Evolutionary conservation across 169 alveolate genomes (phyloP).

Genomic region (Plasmodium vivax): DNA sequence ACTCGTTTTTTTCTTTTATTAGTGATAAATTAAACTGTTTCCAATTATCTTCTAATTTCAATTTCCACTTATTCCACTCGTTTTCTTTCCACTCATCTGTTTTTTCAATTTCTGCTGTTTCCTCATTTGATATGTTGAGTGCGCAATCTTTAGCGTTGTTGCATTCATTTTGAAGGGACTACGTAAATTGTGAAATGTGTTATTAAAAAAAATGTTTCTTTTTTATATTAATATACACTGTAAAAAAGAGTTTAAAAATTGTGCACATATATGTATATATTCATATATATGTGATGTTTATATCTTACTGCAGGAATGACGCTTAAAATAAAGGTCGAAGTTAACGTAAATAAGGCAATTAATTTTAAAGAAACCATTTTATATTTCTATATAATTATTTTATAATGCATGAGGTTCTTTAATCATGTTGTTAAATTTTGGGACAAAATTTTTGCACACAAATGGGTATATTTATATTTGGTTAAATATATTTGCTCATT

Average conservation of each 20-base stretch:
- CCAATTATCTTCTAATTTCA: not conserved
- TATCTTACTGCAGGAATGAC: not conserved
- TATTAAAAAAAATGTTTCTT: not conserved
- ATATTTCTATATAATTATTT: not conserved
- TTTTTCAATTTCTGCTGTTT: not conserved
- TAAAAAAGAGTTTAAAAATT: not conserved
- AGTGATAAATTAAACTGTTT: not conserved
- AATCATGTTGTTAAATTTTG: not conserved
- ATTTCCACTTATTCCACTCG: conserved; percentile 15
- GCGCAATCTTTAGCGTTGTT: not conserved
- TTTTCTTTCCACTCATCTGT: not conserved
- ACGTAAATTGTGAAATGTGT: not conserved
- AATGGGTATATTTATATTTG: not conserved
- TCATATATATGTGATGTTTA: not conserved
- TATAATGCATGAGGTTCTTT: not conserved
- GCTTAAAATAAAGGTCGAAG: not conserved
- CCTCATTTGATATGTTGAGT: not conserved
- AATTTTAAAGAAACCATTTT: not conserved
- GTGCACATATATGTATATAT: not conserved
- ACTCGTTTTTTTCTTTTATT: not conserved
- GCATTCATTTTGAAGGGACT: not conserved
- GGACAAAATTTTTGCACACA: not conserved
- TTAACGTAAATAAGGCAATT: not conserved
- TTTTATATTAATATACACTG: not conserved
- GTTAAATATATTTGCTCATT: not conserved